Evolutionary conservation across 768 basidiomycete genomes (phyloP), one percentile per base, ranked within the genome.

Genomic region (Sarcodon aspratus): DNA sequence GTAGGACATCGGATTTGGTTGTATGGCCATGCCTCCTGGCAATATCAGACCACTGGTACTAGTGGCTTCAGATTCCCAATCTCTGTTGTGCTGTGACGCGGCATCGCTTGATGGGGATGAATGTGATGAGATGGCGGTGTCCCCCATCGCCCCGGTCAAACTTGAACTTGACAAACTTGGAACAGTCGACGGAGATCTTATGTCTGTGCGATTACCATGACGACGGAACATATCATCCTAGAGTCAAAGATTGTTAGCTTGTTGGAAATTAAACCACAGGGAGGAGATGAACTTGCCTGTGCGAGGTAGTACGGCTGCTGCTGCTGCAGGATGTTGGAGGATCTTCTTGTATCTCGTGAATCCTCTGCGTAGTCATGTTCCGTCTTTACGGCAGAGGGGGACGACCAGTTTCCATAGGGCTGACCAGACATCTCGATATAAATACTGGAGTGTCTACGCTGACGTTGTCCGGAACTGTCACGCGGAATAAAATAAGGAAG

Each of bases 81-180:
- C 60, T 57, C 59, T 13, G 55, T 11, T 45, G 63, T 50, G 48
- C 37, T 52, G 43, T 59, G 62, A 44, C 58, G 49, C 36, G 55
- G 43, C 46, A 50, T 54, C 46, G 52, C 54, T 47, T 44, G 54
- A 37, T 44, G 52, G 35, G 55, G 64, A 53, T 66, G 65, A 36
- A 71, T 58, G 61, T 68, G 64, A 27, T 27, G 40, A 42, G 4
- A 9, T 15, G 27, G 40, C 27, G 7, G 69, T 51, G 45, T 80
- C 78, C 45, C 78, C 79, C 63, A 85, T 76, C 21, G 83, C 81
- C 50, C 79, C 80, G 27, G 75, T 76, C 49, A 86, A 66, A 54
- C 69, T 71, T 37, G 72, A 74, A 1, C 68, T 63, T 8, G 63
- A 70, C 75, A 45, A 72, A 72, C 0, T 77, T 72, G 15, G 43